phyloP scores from a whole-genome alignment of 345 rosid species.

The Theobroma cacao region DNA sequence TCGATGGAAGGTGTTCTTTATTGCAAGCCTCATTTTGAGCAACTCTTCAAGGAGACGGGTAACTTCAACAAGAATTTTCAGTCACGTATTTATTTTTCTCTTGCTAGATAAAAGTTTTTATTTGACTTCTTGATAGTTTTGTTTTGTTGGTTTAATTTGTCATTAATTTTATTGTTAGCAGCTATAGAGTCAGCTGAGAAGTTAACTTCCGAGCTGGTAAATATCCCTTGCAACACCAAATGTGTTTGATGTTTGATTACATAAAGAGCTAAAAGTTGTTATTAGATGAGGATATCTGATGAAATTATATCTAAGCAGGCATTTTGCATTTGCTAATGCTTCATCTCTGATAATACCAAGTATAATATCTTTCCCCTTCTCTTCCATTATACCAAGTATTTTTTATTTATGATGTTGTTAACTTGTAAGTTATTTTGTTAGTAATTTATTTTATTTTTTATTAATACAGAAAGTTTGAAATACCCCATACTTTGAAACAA shows the following conservation, averaged over 20 bases:
- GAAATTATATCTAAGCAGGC: no score
- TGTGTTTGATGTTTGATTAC: conserved; percentile 11
- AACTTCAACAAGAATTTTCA: conserved; percentile 91
- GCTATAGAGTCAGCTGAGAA: conserved; percentile 90
- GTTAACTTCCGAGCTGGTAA: conserved; percentile 86
- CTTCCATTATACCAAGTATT: no score
- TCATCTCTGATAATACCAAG: no score
- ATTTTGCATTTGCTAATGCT: no score
- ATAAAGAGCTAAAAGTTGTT: no score
- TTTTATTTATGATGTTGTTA: no score
- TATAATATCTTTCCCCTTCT: no score
- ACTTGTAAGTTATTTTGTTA: no score
- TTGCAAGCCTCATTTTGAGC: conserved; percentile 98
- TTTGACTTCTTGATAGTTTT: not conserved
- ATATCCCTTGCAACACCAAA: conserved; percentile 13
- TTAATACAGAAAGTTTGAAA: no score
- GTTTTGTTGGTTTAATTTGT: conserved; percentile 23
- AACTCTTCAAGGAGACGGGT: conserved; percentile 92
- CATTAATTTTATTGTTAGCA: conserved; percentile 40
- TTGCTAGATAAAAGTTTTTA: conserved; percentile 1
- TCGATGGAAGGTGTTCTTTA: conserved; percentile 98
- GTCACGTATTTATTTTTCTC: conserved; percentile 58
- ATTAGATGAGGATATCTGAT: no score
- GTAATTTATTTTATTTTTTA: no score
- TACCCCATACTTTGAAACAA: no score